Evolutionary conservation across 495 filamentous ascomycete species (phyloP), one percentile per base, ranked within the genome.

Genomic region (Penicillium turbatum): DNA sequence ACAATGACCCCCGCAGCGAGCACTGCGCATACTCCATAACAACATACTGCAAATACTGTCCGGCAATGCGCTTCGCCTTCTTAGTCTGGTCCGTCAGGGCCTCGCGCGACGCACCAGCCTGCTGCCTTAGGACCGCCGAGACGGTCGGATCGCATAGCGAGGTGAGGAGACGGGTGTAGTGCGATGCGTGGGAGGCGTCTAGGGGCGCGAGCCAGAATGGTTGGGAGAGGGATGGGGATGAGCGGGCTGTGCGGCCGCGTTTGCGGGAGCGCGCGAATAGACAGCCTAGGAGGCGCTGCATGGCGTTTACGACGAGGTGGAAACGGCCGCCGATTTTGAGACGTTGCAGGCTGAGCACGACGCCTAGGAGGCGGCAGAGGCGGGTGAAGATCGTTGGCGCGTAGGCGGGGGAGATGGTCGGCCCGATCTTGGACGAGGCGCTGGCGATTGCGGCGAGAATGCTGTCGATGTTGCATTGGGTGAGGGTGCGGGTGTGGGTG

Each of bases 101-200:
- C 24, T 73, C 66, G 45, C 69, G 65, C n/a, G 67, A 63, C 6
- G 57, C 55, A 16, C 64, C 61, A 9, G 67, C 58, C 39, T 69
- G 74, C 1, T 74, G 67, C 12, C 78, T 73, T 5, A 84, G 72
- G 1, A 90, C 85, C 5, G 86, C 86, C 0, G 85, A 90, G 13
- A 82, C 81, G 12, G 84, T 87, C 12, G 91, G 91, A 48, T 92
- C 86, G 66, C 87, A 90, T 48, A 95, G 79, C 3, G 87, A 77
- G 6, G 83, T 87, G 29, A 96, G 72, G 24, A 95, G 78, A 5
- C 89, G 82, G 6, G 87, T 75, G 66, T 84, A 90, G 26, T 77
- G 73, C 36, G 76, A 70, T 5, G 86, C 86, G 51, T 90, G 79
- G 1, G 67, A 65, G 30, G 79, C 71, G 10, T 70, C 48, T 54